Evolutionary conservation across 164 flowering plant genomes (phyloP).

Genomic region (grape (Vitis vinifera)): ASM3070453v1 NC_081817.1:26704001-26704500

Average conservation of each 20-base stretch:
- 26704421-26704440: not conserved
- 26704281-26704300: not conserved
- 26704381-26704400: not conserved
- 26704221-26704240: not conserved
- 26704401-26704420: not conserved
- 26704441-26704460: too few species aligned
- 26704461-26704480: too few species aligned
- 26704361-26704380: not conserved
- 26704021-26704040: slow-evolving; percentile 32
- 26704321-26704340: not conserved
- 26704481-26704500: too few species aligned
- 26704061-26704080: too few species aligned
- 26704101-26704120: too few species aligned
- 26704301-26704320: not conserved
- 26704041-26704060: not conserved
- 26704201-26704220: not conserved
- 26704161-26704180: not conserved
- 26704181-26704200: not conserved
- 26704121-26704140: too few species aligned
- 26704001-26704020: slow-evolving; percentile 32
- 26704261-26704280: not conserved
- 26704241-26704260: not conserved
- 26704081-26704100: too few species aligned
- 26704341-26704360: not conserved
- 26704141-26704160: not conserved